phyloP scores from a whole-genome alignment of 768 basidiomycete species.

The Mycena polygramma region DNA sequence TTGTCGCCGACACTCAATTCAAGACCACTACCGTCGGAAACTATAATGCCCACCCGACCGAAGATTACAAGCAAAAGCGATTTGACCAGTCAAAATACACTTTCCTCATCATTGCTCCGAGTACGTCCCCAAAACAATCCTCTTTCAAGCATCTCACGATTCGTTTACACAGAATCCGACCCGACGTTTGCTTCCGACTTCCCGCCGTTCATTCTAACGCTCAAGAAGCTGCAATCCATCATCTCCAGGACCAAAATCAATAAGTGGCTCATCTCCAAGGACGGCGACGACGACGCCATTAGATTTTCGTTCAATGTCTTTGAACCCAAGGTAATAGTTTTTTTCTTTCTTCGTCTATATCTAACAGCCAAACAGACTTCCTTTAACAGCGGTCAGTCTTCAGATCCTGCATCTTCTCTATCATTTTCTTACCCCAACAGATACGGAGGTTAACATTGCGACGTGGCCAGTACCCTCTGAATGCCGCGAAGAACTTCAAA shows the following conservation, averaged over 20 bases:
- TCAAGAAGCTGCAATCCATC: neutral
- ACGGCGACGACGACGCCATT: neutral
- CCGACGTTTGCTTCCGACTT: neutral
- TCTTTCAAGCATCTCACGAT: neutral
- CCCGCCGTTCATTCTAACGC: neutral
- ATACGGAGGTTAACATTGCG: neutral
- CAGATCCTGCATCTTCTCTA: neutral
- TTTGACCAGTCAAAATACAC: neutral
- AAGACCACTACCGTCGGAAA: no score
- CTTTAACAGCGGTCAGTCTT: neutral
- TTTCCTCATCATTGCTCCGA: neutral
- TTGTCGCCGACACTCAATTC: no score
- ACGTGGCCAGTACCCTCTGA: neutral
- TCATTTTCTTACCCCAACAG: no score
- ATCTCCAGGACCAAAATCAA: constrained; percentile 1
- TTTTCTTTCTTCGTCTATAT: no score
- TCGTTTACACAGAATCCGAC: neutral
- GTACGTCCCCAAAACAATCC: neutral
- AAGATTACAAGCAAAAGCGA: neutral
- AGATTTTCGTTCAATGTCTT: neutral
- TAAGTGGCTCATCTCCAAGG: neutral
- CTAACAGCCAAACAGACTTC: neutral
- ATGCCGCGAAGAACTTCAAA: neutral
- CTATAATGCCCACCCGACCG: neutral
- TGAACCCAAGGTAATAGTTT: neutral